Base-by-base conservation (phyloP, 2,329 filamentous ascomycete species). In the Fusarium sublunatum region DNA sequence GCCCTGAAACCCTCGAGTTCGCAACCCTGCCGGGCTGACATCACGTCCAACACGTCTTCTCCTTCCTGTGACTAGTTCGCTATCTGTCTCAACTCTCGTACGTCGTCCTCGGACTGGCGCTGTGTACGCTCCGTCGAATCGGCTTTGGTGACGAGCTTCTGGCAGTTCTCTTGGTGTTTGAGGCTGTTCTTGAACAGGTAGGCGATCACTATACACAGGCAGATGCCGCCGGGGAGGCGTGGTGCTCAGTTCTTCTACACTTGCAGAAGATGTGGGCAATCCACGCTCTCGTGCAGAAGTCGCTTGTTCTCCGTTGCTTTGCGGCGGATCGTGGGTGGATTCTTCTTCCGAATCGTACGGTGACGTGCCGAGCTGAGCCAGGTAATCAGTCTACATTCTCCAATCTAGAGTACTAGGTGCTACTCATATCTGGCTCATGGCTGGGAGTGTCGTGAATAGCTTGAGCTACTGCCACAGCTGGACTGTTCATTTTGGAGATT, bases 1-100 rank as follows among this genome's bases (percentile, higher is more conserved):
- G 11, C 82, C 80, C 59, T 71, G 71, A 57, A 81, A 81, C 0
- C 80, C 80, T n/a, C 76, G 74, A n/a, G 73, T 76, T 26, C 72
- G 70, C 46, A 82, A 58, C n/a, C 78, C 78, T 29, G 63, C 48
- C 4, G 79, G 78, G 29, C 76, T 79, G 24, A 63, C 68, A 31
- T 68, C 70, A 48, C 71, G 72, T 43, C 72, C 66, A 29, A 49
- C 62, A 39, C 53, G 67, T 25, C 13, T 38, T 41, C 58, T 54
- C 41, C 50, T 45, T 43, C 35, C 36, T 11, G 39, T 49, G 9
- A 41, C 26, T 3, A 45, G 38, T 13, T 39, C 58, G 12, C 36
- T 42, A 40, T 46, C 46, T 35, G 29, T 38, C 28, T 45, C 46
- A 12, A 22, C 39, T 36, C 41, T 56, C 22, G n/a, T 44, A 13